Conservation (phyloP, 257 asterid species). For the Solanum pinnatisectum region DNA sequence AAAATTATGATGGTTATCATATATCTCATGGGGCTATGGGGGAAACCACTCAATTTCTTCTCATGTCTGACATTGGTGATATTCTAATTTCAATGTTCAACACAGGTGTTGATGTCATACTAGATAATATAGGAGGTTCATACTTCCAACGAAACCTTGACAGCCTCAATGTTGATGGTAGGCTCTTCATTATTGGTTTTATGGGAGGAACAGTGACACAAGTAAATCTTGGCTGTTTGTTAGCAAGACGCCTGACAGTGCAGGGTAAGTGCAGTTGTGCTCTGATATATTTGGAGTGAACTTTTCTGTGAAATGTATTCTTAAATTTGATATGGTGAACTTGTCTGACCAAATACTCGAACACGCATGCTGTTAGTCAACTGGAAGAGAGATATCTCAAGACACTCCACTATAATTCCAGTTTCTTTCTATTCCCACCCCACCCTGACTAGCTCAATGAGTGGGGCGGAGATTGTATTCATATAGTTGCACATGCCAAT, state of each 20-base stretch:
- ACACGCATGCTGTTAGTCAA: neutral
- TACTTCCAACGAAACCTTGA: slow-evolving; percentile 72
- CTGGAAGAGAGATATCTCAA: neutral
- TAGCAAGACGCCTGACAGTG: slow-evolving; percentile 68
- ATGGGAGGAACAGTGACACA: slow-evolving; percentile 75
- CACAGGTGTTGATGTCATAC: slow-evolving; percentile 86
- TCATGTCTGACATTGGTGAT: neutral
- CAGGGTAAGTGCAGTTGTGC: slow-evolving; percentile 42
- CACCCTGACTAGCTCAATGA: neutral
- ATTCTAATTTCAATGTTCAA: neutral
- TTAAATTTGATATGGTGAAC: neutral
- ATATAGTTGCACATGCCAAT: neutral
- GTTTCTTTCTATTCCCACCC: neutral
- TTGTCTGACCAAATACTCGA: neutral
- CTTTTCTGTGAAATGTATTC: neutral
- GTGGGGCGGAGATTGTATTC: neutral
- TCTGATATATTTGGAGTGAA: neutral
- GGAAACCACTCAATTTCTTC: neutral
- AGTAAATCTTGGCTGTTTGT: slow-evolving; percentile 56
- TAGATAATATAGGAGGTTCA: slow-evolving; percentile 72
- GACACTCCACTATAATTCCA: neutral
- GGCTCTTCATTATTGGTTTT: slow-evolving; percentile 89
- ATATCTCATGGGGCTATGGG: neutral
- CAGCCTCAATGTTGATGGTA: slow-evolving; percentile 62
- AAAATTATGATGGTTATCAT: neutral